Base-by-base conservation (phyloP, 1,139 yeast genomes). In the Sugiyamaella japonica region DNA sequence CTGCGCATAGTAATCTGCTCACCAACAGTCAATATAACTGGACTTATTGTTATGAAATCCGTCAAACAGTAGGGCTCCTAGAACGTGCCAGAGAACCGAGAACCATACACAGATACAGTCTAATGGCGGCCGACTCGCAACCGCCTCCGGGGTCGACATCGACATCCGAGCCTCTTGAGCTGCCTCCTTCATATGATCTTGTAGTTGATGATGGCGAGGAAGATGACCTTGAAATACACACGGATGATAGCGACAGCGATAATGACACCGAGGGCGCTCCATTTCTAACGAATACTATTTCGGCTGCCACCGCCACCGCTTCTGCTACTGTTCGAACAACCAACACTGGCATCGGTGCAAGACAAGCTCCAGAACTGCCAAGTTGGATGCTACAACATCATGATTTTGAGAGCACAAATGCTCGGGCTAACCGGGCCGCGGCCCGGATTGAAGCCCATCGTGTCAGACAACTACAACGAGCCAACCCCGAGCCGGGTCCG, bases 371-470 rank as follows among this genome's bases (percentile, higher is more conserved):
- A n/a, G 23, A 44, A 9, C 31, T 53, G 29, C 56, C 56, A 4
- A 40, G 46, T 32, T 53, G 56, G 56, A 53, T 53, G 56, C 43
- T 53, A 16, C 41, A 45, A 37, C 56, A 50, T 49, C 49, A 53
- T 46, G 56, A 53, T 16, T 53, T 48, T 31, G 31, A 17, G 6
- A 48, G 32, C 29, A 46, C 38, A 9, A 40, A 40, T 36, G 32
- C 25, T 23, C 42, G 20, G 4, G 23, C 38, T 34, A 34, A 8
- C 7, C 28, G 23, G 23, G 31, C n/a, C 7, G 17, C 29, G 40
- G 32, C 36, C 42, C 43, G 23, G 49, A 41, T 28, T 9, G 42
- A 38, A 9, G 13, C 20, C 9, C 58, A 57, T 8, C 13, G 29
- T 20, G 7, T 15, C 29, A 39, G 29, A 10, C 29, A 17, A 39